A percentile compares a stretch with the other conserved stretches of the same genome.
phyloP scores from a whole-genome alignment of 2,329 filamentous ascomycete species.

The Colletotrichum zoysiae region DNA sequence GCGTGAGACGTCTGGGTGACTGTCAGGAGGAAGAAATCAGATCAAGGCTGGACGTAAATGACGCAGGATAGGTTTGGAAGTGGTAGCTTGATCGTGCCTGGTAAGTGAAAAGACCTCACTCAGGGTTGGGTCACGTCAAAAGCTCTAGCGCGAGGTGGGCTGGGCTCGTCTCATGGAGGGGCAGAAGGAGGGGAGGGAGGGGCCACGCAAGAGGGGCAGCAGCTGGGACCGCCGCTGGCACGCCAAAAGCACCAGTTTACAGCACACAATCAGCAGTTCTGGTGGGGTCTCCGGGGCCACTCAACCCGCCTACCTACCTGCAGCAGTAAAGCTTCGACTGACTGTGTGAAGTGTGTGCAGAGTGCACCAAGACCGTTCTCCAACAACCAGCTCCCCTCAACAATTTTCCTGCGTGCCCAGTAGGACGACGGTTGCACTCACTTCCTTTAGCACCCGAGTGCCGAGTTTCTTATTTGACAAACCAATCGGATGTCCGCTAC shows the following conservation, averaged over 20 bases:
- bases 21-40: constrained; percentile 21
- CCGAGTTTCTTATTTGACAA: constrained; percentile 15
- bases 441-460: constrained; percentile 20
- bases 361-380: constrained; percentile 31
- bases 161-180: constrained; percentile 37
- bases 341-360: background rate
- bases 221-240: constrained; percentile 10
- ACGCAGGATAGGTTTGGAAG: constrained; percentile 36
- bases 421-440: constrained; percentile 11
- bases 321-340: constrained; percentile 12
- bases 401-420: constrained; percentile 30
- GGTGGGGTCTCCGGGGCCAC: constrained; percentile 31
- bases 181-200: constrained; percentile 31
- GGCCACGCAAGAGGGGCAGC: constrained; percentile 6
- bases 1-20: constrained; percentile 10
- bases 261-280: constrained; percentile 34
- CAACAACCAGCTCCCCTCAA: constrained; percentile 39
- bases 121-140: constrained; percentile 41
- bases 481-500: constrained; percentile 16
- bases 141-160: constrained; percentile 40
- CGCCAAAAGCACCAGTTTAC: constrained; percentile 24
- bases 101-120: constrained; percentile 42
- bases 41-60: constrained; percentile 38
- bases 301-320: constrained; percentile 22
- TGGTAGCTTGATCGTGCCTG: constrained; percentile 4